Percentiles rank a stretch among this genome's conserved stretches.
phyloP scores from a whole-genome alignment of 345 rosid genomes.

The Euphorbia peplus region DNA sequence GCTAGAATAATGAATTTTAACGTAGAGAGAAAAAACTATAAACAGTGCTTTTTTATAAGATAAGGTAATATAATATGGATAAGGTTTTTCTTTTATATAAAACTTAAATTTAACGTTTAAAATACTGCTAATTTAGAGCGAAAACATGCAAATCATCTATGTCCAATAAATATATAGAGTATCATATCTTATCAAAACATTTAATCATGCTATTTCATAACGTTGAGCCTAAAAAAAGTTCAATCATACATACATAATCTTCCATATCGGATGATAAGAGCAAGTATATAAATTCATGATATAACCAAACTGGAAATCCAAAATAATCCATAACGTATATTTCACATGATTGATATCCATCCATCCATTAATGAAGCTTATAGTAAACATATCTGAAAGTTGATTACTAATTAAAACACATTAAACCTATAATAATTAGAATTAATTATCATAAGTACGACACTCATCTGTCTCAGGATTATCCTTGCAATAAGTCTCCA shows the following conservation, averaged over 20 bases:
- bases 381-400: not conserved
- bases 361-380: too few species aligned
- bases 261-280: not conserved
- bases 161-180: too few species aligned
- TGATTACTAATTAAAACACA: not conserved
- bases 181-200: too few species aligned
- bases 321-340: not conserved
- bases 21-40: too few species aligned
- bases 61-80: too few species aligned
- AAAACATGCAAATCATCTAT: too few species aligned
- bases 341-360: slow-evolving; percentile 7
- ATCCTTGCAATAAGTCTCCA: slow-evolving; percentile 84
- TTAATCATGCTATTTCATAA: too few species aligned
- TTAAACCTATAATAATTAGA: not conserved
- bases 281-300: not conserved
- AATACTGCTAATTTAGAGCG: too few species aligned
- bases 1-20: too few species aligned
- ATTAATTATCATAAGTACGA: slow-evolving; percentile 74
- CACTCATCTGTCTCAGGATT: slow-evolving; percentile 94
- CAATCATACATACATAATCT: not conserved
- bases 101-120: too few species aligned
- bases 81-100: too few species aligned
- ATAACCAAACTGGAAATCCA: not conserved
- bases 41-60: too few species aligned
- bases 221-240: not conserved